These are phyloP conservation scores for Peronospora farinosa DNA, from an alignment of 352 stramenopile species.

Conservation along the genomic window DNA sequence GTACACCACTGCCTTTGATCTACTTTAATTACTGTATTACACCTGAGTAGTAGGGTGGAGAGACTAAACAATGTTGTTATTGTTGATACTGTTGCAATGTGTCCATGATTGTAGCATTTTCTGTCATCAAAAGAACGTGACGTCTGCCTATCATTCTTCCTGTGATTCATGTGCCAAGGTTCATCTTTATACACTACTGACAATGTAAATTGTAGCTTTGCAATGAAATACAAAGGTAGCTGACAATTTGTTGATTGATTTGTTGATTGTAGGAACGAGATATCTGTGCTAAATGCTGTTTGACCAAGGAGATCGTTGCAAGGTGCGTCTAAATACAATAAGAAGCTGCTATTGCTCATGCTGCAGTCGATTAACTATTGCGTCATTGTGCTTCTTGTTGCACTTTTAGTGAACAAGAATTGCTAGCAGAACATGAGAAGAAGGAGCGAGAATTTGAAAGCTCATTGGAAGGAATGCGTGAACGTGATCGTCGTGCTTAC, in stretches of 20 bases:
- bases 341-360: neutral
- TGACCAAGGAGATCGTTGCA: slow-evolving; percentile 61
- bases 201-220: neutral
- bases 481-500: slow-evolving; percentile 69
- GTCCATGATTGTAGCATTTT: slow-evolving; percentile 61
- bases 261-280: slow-evolving; percentile 43
- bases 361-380: slow-evolving; percentile 1
- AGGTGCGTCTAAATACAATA: slow-evolving; percentile 29
- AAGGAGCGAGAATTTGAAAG: slow-evolving; percentile 48
- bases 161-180: slow-evolving; percentile 88
- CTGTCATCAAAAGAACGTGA: slow-evolving; percentile 89
- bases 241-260: slow-evolving; percentile 2
- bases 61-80: too few relatives aligned
- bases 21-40: too few relatives aligned
- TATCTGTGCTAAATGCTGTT: slow-evolving; percentile 87
- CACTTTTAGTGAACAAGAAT: slow-evolving; percentile 42
- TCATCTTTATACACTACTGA: neutral
- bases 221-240: neutral
- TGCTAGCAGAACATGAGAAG: slow-evolving; percentile 37
- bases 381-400: slow-evolving; percentile 1
- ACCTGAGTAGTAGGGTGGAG: too few relatives aligned
- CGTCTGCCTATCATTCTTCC: slow-evolving; percentile 91
- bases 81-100: slow-evolving; percentile 1
- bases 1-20: slow-evolving; percentile 21
- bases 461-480: slow-evolving; percentile 58